A percentile compares a stretch with the other conserved stretches of the same genome.
phyloP scores from a whole-genome alignment of 2,329 filamentous ascomycete genomes.

The Emmonsiellopsis sp. region DNA sequence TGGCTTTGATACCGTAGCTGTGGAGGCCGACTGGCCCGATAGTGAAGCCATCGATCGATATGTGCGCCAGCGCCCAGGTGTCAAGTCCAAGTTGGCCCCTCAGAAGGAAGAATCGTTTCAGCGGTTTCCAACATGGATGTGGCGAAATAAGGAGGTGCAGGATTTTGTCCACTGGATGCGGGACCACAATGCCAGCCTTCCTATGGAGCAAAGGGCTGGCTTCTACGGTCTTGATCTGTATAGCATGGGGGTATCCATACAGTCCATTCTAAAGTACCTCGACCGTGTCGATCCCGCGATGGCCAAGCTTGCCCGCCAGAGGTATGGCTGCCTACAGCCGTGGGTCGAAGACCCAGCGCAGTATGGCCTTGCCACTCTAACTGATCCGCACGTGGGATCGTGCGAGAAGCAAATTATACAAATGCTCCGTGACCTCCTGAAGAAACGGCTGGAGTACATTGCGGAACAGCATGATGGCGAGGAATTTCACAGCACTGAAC shows the following conservation, averaged over 20 bases:
- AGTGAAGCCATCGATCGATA: constrained; percentile 44
- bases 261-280: constrained; percentile 41
- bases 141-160: constrained; percentile 45
- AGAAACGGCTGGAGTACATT: constrained; percentile 35
- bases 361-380: constrained; percentile 38
- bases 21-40: constrained; percentile 49
- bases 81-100: constrained; percentile 23
- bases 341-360: constrained; percentile 43
- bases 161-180: constrained; percentile 46
- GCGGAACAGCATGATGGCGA: constrained; percentile 31
- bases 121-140: constrained; percentile 49
- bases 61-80: constrained; percentile 37
- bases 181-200: constrained; percentile 29
- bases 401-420: constrained; percentile 39
- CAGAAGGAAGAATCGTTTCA: constrained; percentile 34
- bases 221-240: constrained; percentile 48
- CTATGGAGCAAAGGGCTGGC: constrained; percentile 25
- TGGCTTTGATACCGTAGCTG: constrained; percentile 43
- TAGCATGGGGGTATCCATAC: constrained; percentile 39
- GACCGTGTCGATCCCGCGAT: constrained; percentile 37
- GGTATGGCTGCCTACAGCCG: constrained; percentile 40
- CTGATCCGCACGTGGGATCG: constrained; percentile 29
- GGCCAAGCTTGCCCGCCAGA: constrained; percentile 34
- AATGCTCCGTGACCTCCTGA: constrained; percentile 39
- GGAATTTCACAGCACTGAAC: constrained; percentile 41